Percentiles rank a stretch among this genome's conserved stretches.
Conservation (phyloP, 192 early-diverging fungal species). For the Coemansia sp. region DNA sequence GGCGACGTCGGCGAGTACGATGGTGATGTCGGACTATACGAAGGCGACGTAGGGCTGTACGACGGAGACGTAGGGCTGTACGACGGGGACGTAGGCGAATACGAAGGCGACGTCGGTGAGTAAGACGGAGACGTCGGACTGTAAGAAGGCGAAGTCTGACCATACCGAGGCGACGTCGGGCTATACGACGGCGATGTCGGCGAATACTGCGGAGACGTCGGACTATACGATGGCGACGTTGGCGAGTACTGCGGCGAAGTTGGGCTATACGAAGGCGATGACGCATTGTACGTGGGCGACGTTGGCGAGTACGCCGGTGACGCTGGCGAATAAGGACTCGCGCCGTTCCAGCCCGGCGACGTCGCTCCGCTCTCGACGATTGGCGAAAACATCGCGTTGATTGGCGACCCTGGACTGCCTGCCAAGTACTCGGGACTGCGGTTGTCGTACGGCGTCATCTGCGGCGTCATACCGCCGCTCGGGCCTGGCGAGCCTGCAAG, state of each 20-base stretch:
- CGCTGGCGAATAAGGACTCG: constrained; percentile 59
- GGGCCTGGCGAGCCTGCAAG: constrained; percentile 57
- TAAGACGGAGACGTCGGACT: constrained; percentile 66
- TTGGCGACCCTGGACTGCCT: constrained; percentile 66
- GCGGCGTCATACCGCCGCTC: constrained; percentile 64
- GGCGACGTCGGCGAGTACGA: constrained; percentile 73
- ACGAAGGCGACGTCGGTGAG: constrained; percentile 63
- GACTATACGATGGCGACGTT: constrained; percentile 67
- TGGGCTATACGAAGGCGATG: constrained; percentile 74
- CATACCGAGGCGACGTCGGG: constrained; percentile 75
- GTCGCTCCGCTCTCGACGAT: constrained; percentile 74
- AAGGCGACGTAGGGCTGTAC: constrained; percentile 70
- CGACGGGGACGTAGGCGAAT: constrained; percentile 57
- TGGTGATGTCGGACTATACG: constrained; percentile 72
- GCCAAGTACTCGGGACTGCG: constrained; percentile 64
- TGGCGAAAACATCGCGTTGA: constrained; percentile 82
- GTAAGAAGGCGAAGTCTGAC: constrained; percentile 69
- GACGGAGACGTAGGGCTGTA: constrained; percentile 73
- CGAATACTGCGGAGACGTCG: constrained; percentile 62
- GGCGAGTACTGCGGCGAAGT: constrained; percentile 65
- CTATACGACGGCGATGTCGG: constrained; percentile 60
- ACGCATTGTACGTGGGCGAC: constrained; percentile 69
- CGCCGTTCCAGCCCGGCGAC: constrained; percentile 60
- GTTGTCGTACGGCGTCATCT: constrained; percentile 82
- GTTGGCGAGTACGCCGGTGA: constrained; percentile 70